Evolutionary conservation across 495 filamentous ascomycete species (phyloP), one percentile per base, ranked within the genome.

Genomic region (Penicillium taxi): DNA sequence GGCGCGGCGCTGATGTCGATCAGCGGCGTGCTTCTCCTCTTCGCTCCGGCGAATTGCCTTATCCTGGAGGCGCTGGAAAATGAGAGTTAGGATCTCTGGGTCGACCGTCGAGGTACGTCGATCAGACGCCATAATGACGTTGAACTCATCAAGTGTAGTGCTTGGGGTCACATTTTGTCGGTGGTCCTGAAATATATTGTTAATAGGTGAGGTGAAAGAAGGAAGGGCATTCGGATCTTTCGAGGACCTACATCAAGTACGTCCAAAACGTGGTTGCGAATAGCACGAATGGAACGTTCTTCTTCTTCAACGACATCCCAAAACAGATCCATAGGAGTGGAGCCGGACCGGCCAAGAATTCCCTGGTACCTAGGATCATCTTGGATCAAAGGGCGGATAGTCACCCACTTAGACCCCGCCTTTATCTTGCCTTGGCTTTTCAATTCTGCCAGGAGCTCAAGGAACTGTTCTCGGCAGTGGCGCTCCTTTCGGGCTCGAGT

Each of bases 281-380:
- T 82, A 32, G 75, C 75, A 26, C 93, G 81, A 11, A 96, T 64
- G 13, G 80, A 77, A 32, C 82, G 75, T 43, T 96, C 88, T 60
- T 95, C 87, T 58, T 96, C 90, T 55, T 95, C 90, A 11, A 96
- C 75, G 32, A 88, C 72, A 61, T 99, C 93, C 90, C 93, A 95
- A 63, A 96, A 94, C 6, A 99, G 67, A 40, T 99, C 91, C 42
- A 94, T 69, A n/a, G 90, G 85, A 4, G 77, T 84, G 3, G 91
- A 96, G 35, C 93, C 93, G 26, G 77, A 53, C 48, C 91, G 86
- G 27, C 89, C 91, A 20, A 91, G 74, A 65, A 95, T 83, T 31
- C 77, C 84, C 52, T 69, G 73, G 63, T 93, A 96, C 39, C 87
- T 81, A 29, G 84, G 72, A 48, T 96, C 91, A 48, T 83, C 69